These are phyloP conservation scores for Malassezia furfur DNA, from an alignment of 1,284 basidiomycete genomes.

Conservation along the genomic window DNA sequence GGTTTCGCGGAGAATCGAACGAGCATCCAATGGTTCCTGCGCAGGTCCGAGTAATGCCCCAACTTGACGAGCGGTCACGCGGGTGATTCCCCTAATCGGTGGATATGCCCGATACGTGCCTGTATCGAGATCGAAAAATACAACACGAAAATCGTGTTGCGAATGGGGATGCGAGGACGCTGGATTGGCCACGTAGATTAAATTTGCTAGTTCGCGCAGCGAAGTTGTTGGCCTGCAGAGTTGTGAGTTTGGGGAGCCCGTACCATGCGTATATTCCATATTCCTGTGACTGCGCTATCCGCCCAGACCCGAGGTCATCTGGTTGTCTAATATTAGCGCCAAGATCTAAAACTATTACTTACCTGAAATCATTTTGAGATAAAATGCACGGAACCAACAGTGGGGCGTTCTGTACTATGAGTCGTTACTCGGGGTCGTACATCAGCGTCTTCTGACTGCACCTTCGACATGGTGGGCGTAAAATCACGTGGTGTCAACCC, in stretches of 20 bases:
- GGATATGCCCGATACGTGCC: conserved; percentile 15
- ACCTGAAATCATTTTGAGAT: conserved; percentile 10
- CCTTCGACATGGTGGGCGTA: too few relatives aligned
- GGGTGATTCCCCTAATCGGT: conserved; percentile 25
- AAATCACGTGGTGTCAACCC: too few relatives aligned
- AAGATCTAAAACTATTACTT: neutral
- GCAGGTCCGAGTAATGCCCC: conserved; percentile 17
- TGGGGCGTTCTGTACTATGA: conserved; percentile 3
- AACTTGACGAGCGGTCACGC: conserved; percentile 20
- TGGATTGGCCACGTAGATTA: conserved; percentile 29
- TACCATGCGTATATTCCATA: conserved; percentile 31
- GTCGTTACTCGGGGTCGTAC: neutral
- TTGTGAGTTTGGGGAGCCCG: neutral
- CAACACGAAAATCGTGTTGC: conserved; percentile 26
- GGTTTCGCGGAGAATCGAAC: neutral
- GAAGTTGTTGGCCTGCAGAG: conserved; percentile 31
- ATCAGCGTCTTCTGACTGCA: conserved; percentile 8
- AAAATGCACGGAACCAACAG: conserved; percentile 13
- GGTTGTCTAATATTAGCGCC: conserved; percentile 13
- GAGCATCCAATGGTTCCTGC: conserved; percentile 3
- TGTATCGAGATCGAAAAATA: conserved; percentile 16
- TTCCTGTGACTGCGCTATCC: conserved; percentile 18
- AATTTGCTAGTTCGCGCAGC: conserved; percentile 28
- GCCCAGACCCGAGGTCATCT: conserved; percentile 20
- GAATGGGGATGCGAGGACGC: conserved; percentile 23